Evolutionary conservation across 1,139 yeast genomes (phyloP), one percentile per base, ranked within the genome.

Genomic region (Meyerozyma smithsonii): DNA sequence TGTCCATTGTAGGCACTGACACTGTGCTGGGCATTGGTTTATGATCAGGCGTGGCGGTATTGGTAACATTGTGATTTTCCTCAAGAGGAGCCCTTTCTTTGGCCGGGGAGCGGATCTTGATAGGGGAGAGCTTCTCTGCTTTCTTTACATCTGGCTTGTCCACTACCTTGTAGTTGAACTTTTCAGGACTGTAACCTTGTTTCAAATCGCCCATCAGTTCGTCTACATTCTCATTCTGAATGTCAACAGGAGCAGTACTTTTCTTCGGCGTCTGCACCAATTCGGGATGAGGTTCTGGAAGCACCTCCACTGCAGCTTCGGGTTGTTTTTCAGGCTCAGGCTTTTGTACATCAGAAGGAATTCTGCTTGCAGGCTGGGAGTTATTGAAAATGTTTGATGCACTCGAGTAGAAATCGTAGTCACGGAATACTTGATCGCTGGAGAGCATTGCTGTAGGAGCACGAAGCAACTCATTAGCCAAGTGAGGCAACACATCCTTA

Each of bases 51-150:
- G 24, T 32, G 41, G 30, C 15, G 26, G 32, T 12, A 23, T 23
- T 23, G 25, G 25, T 11, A 23, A 23, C n/a, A 6, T 5, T 23
- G 6, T 20, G 8, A 7, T 6, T 23, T 6, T 60, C 43, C 5
- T 62, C 63, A 2, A 30, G 20, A 1, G 34, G 17, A 6, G 23
- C 21, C 14, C 17, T 58, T 32, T 68, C 47, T 42, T 59, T 60
- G 24, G 68, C 55, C 1, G 76, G 75, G 2, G 71, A 64, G 5
- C 66, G 64, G 40, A 69, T 66, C 46, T 70, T 69, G 35, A 70
- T 69, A 3, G 72, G 68, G 18, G 61, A 48, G 24, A 38, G 32
- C 30, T 47, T 49, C 15, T 30, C 21, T 10, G 12, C 34, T 21
- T 30, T 30, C 20, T 30, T 30, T 8, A 21, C 8, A 15, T 11